Evolutionary conservation across 179 eudicot species (phyloP), one percentile per base, ranked within the genome.

Genomic region (Gypsophila paniculata): DNA sequence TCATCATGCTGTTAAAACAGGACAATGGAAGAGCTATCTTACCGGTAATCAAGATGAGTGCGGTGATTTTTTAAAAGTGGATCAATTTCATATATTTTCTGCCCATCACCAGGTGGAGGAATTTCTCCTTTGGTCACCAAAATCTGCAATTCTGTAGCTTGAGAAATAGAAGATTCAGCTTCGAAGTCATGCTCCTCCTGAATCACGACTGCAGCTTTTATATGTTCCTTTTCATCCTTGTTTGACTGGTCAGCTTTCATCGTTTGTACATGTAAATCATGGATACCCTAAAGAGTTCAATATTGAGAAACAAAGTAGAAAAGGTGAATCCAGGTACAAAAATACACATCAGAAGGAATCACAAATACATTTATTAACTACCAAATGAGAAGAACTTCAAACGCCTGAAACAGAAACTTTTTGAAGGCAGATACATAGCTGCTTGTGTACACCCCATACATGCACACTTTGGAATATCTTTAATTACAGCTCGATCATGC

Each of bases 11-110:
- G 8, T 67, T 73, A 53, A 51, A 59, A 76, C 19, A 39, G 25
- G 67, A 69, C 63, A 48, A 68, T n/a, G n/a, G 39, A 70, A 74
- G 74, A 36, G 29, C 2, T n/a, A 73, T n/a, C 82, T 78, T 66
- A 94, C 99, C 99, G 82, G 70, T 91, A 92, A 80, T 92, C 91
- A 75, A 94, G 97, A 88, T 94, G 99, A 18, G 70, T 76, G 42
- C 86, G 83, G 67, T 83, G 77, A 68, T 80, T 72, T 68, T 63
- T 81, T 76, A 94, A 73, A 76, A 86, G 80, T 10, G 96, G 90
- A 75, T 94, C 97, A 67, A 89, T 87, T 59, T 91, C 92, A 71
- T 94, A 94, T 70, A 94, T 94, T 83, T 71, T 86, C 73, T 85
- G 88, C 55, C 99, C 99, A 59, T 67, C 73, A 36, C 97, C 91